A percentile compares a stretch with the other conserved stretches of the same genome.
Conservation (phyloP, 768 basidiomycete genomes). For the Mycena chlorophos region DNA sequence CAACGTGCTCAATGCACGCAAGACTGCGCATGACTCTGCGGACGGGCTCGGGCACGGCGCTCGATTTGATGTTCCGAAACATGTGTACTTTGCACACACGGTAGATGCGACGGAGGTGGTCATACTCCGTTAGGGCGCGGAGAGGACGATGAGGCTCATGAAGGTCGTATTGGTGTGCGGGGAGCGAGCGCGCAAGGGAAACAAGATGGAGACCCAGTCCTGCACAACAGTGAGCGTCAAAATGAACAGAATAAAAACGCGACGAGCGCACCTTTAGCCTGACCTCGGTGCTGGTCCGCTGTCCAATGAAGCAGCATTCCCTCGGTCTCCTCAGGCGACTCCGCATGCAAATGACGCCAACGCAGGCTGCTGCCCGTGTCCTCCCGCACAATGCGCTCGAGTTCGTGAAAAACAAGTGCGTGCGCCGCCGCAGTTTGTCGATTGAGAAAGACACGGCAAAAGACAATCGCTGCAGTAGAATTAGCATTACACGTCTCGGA, state of each 20-base stretch:
- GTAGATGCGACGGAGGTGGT: slow-evolving; percentile 8
- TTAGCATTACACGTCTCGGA: too few species aligned
- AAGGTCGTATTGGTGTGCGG: background rate
- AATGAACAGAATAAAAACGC: background rate
- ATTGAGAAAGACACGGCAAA: slow-evolving; percentile 22
- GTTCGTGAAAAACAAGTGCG: slow-evolving; percentile 19
- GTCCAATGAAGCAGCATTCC: slow-evolving; percentile 22
- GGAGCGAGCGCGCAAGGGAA: background rate
- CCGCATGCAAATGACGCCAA: slow-evolving; percentile 27
- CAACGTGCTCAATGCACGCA: background rate
- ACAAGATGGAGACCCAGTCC: background rate
- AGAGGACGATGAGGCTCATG: background rate
- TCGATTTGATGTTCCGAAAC: background rate
- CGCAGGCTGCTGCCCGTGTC: slow-evolving; percentile 23
- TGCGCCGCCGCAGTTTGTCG: slow-evolving; percentile 23
- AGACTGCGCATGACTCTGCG: slow-evolving; percentile 2
- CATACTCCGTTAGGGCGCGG: background rate
- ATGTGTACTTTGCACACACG: slow-evolving; percentile 4
- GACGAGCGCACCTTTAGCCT: slow-evolving; percentile 16
- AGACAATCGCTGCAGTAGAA: slow-evolving; percentile 24
- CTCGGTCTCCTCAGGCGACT: slow-evolving; percentile 6
- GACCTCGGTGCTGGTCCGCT: slow-evolving; percentile 26
- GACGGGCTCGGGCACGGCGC: background rate
- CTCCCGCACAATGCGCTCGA: slow-evolving; percentile 23
- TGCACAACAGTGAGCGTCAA: background rate